Evolutionary conservation across 768 basidiomycete genomes (phyloP).

Genomic region (Saitozyma podzolica): DNA sequence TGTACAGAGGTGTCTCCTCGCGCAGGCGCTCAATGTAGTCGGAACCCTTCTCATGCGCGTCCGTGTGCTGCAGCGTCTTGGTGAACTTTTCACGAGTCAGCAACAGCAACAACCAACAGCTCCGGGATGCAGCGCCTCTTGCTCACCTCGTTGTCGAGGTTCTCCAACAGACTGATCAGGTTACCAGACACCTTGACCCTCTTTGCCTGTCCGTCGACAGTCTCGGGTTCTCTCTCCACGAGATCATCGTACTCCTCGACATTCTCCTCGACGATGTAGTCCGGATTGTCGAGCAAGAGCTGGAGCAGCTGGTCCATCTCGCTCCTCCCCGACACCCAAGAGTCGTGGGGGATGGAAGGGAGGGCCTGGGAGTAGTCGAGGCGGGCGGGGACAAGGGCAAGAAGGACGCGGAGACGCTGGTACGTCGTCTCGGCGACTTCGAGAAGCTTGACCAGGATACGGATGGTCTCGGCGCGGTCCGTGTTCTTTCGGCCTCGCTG

Average conservation of each 20-base stretch:
- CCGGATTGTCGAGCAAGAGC: constrained; percentile 68
- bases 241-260: constrained; percentile 89
- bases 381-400: constrained; percentile 88
- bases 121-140: not conserved
- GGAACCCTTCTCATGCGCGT: constrained; percentile 82
- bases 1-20: constrained; percentile 92
- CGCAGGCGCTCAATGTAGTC: constrained; percentile 96
- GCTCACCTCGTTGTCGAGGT: constrained; percentile 80
- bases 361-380: constrained; percentile 86
- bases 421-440: constrained; percentile 84
- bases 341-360: constrained; percentile 85
- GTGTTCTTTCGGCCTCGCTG: constrained; percentile 99
- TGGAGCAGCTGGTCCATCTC: constrained; percentile 87
- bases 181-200: constrained; percentile 84
- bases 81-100: constrained; percentile 61
- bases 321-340: constrained; percentile 81
- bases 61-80: constrained; percentile 93
- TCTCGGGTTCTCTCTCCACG: constrained; percentile 72
- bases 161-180: constrained; percentile 92
- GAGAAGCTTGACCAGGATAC: constrained; percentile 80
- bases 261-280: constrained; percentile 79
- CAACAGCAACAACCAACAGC: not conserved
- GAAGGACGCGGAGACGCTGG: constrained; percentile 88
- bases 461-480: constrained; percentile 90
- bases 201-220: constrained; percentile 58